Evolutionary conservation across 495 filamentous ascomycete species (phyloP).

Genomic region (Parathielavia appendiculata): DNA sequence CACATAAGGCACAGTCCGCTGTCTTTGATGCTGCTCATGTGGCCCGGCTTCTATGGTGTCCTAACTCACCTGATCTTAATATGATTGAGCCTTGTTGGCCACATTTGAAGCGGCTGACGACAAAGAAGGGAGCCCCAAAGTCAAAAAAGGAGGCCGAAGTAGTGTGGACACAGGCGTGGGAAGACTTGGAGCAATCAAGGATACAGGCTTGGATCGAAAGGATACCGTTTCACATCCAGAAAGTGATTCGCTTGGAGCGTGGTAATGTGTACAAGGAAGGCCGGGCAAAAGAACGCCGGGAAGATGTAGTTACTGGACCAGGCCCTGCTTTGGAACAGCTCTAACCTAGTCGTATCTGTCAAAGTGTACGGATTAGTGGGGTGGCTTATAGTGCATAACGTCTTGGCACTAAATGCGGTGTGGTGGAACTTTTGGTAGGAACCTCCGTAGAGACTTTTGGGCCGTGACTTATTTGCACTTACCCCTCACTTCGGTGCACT

Average conservation of each 20-base stretch:
- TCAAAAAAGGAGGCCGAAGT: not conserved
- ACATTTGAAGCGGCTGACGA: not conserved
- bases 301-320: not conserved
- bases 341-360: not conserved
- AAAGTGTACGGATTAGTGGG: not conserved
- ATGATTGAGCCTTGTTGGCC: not conserved
- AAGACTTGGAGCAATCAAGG: not conserved
- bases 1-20: not conserved
- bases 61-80: not conserved
- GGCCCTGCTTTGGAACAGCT: not conserved
- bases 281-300: not conserved
- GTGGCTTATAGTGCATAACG: not conserved
- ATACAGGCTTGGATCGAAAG: not conserved
- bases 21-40: not conserved
- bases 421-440: too few species aligned
- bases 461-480: too few species aligned
- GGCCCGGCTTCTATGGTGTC: not conserved
- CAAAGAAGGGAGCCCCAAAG: not conserved
- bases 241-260: not conserved
- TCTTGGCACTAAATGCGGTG: not conserved
- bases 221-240: not conserved
- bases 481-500: too few species aligned
- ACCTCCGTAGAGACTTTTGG: too few species aligned
- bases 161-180: not conserved
- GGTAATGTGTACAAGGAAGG: not conserved